Base-by-base conservation (phyloP, 345 rosid genomes). In the Bruguiera parviflora region DNA sequence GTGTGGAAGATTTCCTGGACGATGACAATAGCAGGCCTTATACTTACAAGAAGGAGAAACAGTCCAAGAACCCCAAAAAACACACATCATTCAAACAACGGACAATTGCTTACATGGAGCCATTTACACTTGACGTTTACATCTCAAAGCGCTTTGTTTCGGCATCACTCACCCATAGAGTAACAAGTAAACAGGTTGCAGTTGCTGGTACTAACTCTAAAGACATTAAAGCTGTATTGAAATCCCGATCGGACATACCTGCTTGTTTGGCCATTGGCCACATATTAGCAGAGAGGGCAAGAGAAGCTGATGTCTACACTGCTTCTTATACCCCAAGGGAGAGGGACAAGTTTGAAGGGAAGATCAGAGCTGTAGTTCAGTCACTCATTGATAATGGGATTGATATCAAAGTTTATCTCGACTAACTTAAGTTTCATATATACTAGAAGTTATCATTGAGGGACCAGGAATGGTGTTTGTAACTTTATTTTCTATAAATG, bases 151-250 rank as follows among this genome's bases (percentile, higher is more conserved):
- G 97, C 5, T 95, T 90, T 35, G 96, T 95, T 25, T 86, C 94
- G 0, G 98, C 99, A 49, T 92, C 99, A 1, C 73, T 95, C 66
- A 92, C 99, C 0, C 99, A 95, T 63, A 85, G 98, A 77, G 94
- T 87, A 33, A 92, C 98, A 3, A 77, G 91, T 58, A 95, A 81
- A 83, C 99, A 92, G 81, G 98, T 95, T 1, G 98, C 96, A 15
- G 97, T 92, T 2, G 96, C 99, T 0, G 99, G 96, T 65, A 92
- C 99, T 51, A 90, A 95, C 84, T 95, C 99, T 0, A 95, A 90
- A 82, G 97, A 92, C 78, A 87, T 95, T 1, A 92, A 92, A 83
- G 99, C 96, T 13, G 96, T 76, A 0, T 82, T 88, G 18, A 88
- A 69, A 69, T 95, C 97, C n/a, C 83, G 96, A 29, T 89, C 90